Base-by-base conservation (phyloP, 768 basidiomycete species). In the Boletus rufocinnamomeus region DNA sequence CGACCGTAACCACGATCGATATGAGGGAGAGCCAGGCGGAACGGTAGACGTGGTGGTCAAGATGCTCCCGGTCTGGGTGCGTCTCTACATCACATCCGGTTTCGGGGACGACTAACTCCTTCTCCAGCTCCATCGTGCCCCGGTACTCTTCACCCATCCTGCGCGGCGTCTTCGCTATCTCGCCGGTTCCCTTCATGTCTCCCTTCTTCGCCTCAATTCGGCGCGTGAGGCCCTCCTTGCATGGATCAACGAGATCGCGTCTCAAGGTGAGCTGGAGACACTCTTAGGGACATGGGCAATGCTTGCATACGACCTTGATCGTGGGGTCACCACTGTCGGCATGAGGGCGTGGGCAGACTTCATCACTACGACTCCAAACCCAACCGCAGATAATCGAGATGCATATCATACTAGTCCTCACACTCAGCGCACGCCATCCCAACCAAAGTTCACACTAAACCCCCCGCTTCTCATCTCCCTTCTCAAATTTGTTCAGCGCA, bases 11-110 rank as follows among this genome's bases (percentile, higher is more conserved):
- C 64, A 47, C 11, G 64, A 54, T 44, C 47, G 19, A 19, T 51
- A 57, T 14, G 59, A 54, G 5, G 61, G 54, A 10, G 34, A 51
- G 7, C n/a, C 25, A 17, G 52, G 50, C 21, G 68, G 50, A 66
- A 77, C 63, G 56, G 25, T 50, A 23, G 60, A 41, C 14, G 67
- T 74, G 19, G 63, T 82, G 63, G 79, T 83, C 25, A 78, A 85
- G 55, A 89, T 87, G 79, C 65, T 95, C 34, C 93, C 93, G 4
- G 93, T 96, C 56, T 98, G 95, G 95, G 95, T 96, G 70, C 66
- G 92, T 64, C 35, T 51, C 45, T 4, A 34, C 8, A 43, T 52
- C 47, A 14, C 30, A 25, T 50, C 54, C 41, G 43, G 52, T 59
- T 21, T 56, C 37, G 50, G 13, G 19, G 25, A 41, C 47, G 40